Evolutionary conservation across 352 stramenopile species (phyloP).

Genomic region (Phytopythium montanum): DNA sequence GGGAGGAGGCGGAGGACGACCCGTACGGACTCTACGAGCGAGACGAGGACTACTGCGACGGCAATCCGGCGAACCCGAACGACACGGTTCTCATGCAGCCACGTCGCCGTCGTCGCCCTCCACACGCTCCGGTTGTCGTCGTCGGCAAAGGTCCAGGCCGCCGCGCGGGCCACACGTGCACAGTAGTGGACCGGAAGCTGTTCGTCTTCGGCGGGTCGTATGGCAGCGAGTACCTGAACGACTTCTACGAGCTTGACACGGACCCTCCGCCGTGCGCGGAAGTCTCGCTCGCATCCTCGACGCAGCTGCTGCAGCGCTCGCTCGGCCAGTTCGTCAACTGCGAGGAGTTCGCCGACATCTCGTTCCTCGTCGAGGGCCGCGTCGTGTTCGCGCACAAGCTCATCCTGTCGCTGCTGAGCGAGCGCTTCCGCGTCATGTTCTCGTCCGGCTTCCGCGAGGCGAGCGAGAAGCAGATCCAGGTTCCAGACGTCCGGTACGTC

Average conservation of each 20-base stretch:
- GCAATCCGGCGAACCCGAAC: slow-evolving; percentile 52
- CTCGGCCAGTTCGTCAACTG: slow-evolving; percentile 90
- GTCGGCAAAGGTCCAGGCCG: slow-evolving; percentile 84
- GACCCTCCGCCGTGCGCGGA: slow-evolving; percentile 85
- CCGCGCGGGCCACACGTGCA: slow-evolving; percentile 93
- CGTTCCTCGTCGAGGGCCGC: slow-evolving; percentile 93
- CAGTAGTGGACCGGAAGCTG: slow-evolving; percentile 90
- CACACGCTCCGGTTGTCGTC: slow-evolving; percentile 74
- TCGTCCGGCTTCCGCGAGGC: slow-evolving; percentile 90
- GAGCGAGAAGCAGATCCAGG: slow-evolving; percentile 76
- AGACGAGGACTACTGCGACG: slow-evolving; percentile 19
- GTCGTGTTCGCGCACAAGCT: slow-evolving; percentile 94
- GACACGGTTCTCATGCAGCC: slow-evolving; percentile 41
- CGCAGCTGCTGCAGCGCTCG: slow-evolving; percentile 59
- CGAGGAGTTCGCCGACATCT: slow-evolving; percentile 94
- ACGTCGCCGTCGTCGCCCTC: slow-evolving; percentile 7
- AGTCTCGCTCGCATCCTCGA: slow-evolving; percentile 77
- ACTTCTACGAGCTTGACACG: slow-evolving; percentile 94
- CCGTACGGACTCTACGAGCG: neutral
- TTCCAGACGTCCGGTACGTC: slow-evolving; percentile 88
- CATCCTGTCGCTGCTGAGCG: slow-evolving; percentile 90
- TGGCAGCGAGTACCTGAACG: slow-evolving; percentile 92
- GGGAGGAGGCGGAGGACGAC: slow-evolving; percentile 38
- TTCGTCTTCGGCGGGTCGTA: slow-evolving; percentile 94
- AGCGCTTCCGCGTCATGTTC: slow-evolving; percentile 95